Percentiles rank a stretch among this genome's conserved stretches.
phyloP scores from a whole-genome alignment of 768 basidiomycete genomes.

The Phallus indusiatus region DNA sequence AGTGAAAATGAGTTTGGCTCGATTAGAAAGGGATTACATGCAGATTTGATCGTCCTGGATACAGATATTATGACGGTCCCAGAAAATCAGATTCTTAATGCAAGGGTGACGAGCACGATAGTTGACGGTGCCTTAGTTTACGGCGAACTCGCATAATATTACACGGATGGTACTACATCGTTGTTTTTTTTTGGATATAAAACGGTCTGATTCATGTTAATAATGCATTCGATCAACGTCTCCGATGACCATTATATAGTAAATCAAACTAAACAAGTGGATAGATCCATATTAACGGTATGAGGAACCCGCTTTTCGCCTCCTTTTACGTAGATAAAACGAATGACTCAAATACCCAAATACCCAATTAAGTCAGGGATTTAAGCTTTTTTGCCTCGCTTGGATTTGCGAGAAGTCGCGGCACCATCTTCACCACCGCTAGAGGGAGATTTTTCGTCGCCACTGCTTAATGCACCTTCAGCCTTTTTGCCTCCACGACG shows the following conservation, averaged over 20 bases:
- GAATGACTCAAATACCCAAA: not conserved
- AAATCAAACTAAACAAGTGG: not conserved
- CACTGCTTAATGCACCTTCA: conserved; percentile 38
- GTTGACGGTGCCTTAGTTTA: conserved; percentile 64
- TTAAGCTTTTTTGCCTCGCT: conserved; percentile 10
- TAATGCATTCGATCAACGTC: not conserved
- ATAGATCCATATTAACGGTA: not conserved
- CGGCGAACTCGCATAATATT: conserved; percentile 27
- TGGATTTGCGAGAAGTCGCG: conserved; percentile 7
- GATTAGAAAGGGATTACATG: conserved; percentile 65
- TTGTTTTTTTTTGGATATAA: no score
- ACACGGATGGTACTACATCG: no score
- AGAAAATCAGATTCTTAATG: conserved; percentile 46
- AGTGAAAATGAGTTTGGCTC: conserved; percentile 63
- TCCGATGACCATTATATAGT: not conserved
- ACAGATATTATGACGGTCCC: conserved; percentile 68
- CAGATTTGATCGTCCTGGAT: conserved; percentile 81
- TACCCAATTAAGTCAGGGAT: not conserved
- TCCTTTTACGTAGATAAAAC: not conserved
- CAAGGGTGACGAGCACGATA: conserved; percentile 63
- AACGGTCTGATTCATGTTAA: not conserved
- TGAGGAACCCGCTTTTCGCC: not conserved
- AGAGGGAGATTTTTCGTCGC: conserved; percentile 36
- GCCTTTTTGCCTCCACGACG: conserved; percentile 30
- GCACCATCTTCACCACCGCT: conserved; percentile 10